A percentile compares a stretch with the other conserved stretches of the same genome.
Conservation (phyloP, 106 monocot species). For the Acanthochlamys bracteata region DNA sequence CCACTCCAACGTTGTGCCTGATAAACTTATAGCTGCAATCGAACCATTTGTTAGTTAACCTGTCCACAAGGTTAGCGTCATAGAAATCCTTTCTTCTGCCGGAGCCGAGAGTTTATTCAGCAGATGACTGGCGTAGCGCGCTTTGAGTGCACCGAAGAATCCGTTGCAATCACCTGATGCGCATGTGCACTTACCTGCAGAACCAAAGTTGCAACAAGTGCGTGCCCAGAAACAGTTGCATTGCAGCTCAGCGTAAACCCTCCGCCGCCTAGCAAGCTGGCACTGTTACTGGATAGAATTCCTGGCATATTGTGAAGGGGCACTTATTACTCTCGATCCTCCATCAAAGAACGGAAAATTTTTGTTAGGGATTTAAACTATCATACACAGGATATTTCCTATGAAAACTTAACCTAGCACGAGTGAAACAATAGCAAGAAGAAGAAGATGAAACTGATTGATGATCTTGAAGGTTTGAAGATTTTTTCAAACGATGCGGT, state of each 20-base stretch:
- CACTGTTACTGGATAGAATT: slow-evolving; percentile 51
- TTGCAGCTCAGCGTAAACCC: slow-evolving; percentile 38
- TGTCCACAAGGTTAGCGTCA: slow-evolving; percentile 76
- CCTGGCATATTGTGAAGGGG: slow-evolving; percentile 46
- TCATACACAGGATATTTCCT: too few species aligned
- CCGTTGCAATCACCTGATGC: slow-evolving; percentile 54
- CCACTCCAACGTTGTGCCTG: slow-evolving; percentile 37
- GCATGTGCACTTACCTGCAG: slow-evolving; percentile 23
- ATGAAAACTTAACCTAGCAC: too few species aligned
- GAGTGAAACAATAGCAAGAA: neutral
- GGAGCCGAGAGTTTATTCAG: slow-evolving; percentile 59
- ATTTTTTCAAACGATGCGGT: neutral
- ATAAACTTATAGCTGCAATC: neutral
- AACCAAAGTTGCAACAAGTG: slow-evolving; percentile 38
- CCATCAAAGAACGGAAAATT: neutral
- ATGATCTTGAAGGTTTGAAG: neutral
- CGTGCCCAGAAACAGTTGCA: slow-evolving; percentile 63
- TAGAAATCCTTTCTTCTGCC: slow-evolving; percentile 40
- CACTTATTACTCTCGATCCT: slow-evolving; percentile 8
- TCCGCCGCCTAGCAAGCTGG: slow-evolving; percentile 34
- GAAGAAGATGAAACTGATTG: neutral
- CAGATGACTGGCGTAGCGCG: slow-evolving; percentile 46
- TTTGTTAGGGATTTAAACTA: too few species aligned
- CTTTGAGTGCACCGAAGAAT: slow-evolving; percentile 31
- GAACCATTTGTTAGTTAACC: slow-evolving; percentile 11